Evolutionary conservation across 1,284 basidiomycete genomes (phyloP), one percentile per base, ranked within the genome.

Genomic region (Ustilago lituana): DNA sequence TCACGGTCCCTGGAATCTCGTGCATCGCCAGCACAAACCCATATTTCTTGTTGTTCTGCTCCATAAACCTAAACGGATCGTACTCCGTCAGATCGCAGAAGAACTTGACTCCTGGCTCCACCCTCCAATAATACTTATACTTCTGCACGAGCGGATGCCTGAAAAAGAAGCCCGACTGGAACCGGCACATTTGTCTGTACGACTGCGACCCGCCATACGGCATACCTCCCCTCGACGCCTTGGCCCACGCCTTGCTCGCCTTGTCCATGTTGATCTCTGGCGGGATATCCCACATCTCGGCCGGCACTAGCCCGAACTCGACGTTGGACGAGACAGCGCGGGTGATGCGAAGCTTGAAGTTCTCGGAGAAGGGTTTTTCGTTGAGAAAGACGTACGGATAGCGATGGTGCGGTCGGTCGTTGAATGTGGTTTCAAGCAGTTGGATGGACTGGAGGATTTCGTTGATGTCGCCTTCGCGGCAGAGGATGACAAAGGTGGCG

Each of bases 81-180:
- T 90, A 89, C 46, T 86, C 85, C 33, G 49, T 60, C 39, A 92
- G 59, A 72, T 92, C 89, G 76, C 92, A 93, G 79, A 88, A 90
- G 78, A 88, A 90, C 77, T 88, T 87, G 63, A 92, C 88, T 45
- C 87, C 86, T 3, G 91, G 91, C 86, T 88, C 86, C 82, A 92
- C 88, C 77, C 89, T 89, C 94, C 94, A 97, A 84, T 97, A 97
- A 84, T 94, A 97, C 77, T 89, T 90, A 84, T 91, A 94, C 50
- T 88, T 85, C 65, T 89, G 87, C 36, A 94, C 65, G 11, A 82
- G 64, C 3, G 67, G 72, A 36, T 82, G 79, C 6, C 44, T 55
- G 33, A 33, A 54, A 78, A 88, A 82, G 83, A 93, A 92, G 31
- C 93, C 93, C 52, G 91, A 93, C 83, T 96, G 93, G 85, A 90